Evolutionary conservation across 2,329 filamentous ascomycete genomes (phyloP).

Genomic region (Arthrobotrys conoides): DNA sequence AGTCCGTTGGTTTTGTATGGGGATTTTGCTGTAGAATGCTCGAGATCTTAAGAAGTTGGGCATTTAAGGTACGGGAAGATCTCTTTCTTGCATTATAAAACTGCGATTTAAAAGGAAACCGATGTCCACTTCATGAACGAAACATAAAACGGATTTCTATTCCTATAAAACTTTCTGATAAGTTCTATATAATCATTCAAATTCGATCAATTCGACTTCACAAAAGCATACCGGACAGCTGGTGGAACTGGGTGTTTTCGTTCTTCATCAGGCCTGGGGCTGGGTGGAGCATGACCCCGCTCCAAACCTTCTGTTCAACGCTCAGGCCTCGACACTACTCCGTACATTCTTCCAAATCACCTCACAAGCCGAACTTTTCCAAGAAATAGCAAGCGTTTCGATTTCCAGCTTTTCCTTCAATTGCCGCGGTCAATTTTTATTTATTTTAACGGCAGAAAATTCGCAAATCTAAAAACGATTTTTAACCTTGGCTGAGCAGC

Average conservation of each 20-base stretch:
- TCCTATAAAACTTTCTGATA: background rate
- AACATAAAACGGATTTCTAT: background rate
- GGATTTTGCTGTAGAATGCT: background rate
- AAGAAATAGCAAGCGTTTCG: background rate
- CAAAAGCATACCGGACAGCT: background rate
- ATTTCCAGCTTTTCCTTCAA: constrained; percentile 22
- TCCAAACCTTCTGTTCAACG: constrained; percentile 3
- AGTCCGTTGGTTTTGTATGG: constrained; percentile 9
- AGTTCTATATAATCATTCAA: background rate
- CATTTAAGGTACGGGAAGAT: constrained; percentile 52
- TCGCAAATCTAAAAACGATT: constrained; percentile 15
- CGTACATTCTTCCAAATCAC: constrained; percentile 42
- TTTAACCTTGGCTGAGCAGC: background rate
- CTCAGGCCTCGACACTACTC: constrained; percentile 41
- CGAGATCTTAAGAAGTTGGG: constrained; percentile 7
- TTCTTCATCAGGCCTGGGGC: background rate
- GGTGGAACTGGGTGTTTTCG: constrained; percentile 7
- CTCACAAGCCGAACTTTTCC: no score
- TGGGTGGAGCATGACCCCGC: constrained; percentile 29
- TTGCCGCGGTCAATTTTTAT: constrained; percentile 34
- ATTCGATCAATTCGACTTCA: background rate
- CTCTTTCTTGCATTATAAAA: constrained; percentile 46
- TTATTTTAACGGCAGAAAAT: constrained; percentile 16
- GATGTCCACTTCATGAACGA: constrained; percentile 1
- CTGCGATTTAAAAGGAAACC: constrained; percentile 1